Conservation (phyloP, 2,329 filamentous ascomycete species). For the Tolypocladium guangdongense region DNA sequence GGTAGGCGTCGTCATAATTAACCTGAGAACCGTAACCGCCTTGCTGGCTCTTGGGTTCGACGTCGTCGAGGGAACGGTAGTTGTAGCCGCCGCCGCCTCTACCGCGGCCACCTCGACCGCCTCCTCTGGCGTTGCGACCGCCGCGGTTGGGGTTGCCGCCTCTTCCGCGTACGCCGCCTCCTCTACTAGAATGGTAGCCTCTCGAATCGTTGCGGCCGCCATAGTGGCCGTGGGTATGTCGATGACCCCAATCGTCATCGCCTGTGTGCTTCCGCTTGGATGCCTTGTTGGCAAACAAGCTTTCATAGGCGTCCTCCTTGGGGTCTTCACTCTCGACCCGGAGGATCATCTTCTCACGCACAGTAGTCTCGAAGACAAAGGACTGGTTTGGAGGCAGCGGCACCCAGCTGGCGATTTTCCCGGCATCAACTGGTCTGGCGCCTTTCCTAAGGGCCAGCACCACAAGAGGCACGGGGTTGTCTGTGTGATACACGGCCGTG, state of each 20-base stretch:
- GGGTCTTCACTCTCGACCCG: constrained; percentile 64
- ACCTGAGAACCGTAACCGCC: constrained; percentile 29
- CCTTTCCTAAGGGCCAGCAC: constrained; percentile 72
- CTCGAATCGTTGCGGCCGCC: constrained; percentile 30
- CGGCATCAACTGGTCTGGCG: constrained; percentile 67
- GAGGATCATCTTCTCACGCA: constrained; percentile 78
- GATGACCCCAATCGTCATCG: constrained; percentile 29
- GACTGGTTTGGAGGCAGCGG: constrained; percentile 59
- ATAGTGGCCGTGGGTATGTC: constrained; percentile 20
- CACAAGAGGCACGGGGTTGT: constrained; percentile 67
- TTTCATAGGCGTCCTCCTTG: constrained; percentile 52
- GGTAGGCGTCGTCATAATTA: constrained; percentile 35
- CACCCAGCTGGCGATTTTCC: constrained; percentile 75
- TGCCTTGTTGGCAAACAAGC: constrained; percentile 47
- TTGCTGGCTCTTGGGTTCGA: constrained; percentile 37
- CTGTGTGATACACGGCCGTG: constrained; percentile 61
- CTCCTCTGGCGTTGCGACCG: constrained; percentile 28
- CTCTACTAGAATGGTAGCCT: constrained; percentile 29
- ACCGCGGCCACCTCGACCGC: constrained; percentile 31
- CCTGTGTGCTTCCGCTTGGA: constrained; percentile 48
- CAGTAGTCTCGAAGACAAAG: constrained; percentile 69
- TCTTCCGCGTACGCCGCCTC: constrained; percentile 22
- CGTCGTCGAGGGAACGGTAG: constrained; percentile 60
- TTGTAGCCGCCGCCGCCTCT: constrained; percentile 37
- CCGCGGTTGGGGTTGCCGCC: constrained; percentile 26